Evolutionary conservation across 2,329 filamentous ascomycete genomes (phyloP), one percentile per base, ranked within the genome.

Genomic region (Microcyclosporella mali): DNA sequence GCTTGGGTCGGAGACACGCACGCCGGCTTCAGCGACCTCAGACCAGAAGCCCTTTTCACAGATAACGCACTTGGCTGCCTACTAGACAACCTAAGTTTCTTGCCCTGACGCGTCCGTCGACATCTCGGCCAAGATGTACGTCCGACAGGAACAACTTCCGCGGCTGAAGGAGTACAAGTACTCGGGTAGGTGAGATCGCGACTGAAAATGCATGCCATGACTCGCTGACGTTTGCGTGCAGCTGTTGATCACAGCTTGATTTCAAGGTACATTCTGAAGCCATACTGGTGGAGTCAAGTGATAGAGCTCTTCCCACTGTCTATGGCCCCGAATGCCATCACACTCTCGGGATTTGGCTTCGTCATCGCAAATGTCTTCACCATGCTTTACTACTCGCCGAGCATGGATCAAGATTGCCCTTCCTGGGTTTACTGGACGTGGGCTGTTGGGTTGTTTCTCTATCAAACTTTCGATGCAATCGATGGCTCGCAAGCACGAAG

Each of bases 391-490:
- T 98, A 95, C 70, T 92, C 87, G 57, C 92, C 92, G n/a, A 85
- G 79, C 0, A 76, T 98, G 36, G 89, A 97, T 67, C 83, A 87
- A 66, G 87, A 98, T 65, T 97, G 90, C 63, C 92, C 92, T 8
- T 64, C 79, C 1, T 98, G 92, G 92, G 90, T 98, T 12, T 98
- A 98, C 72, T 85, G 84, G 54, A 85, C 81, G 59, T 98, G 89
- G 86, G 84, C 89, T 3, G 66, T 85, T 25, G 92, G 92, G 2
- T 70, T 98, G 53, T 95, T 97, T 65, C 66, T 97, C 39, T 98
- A 98, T 68, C 92, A 98, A 76, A 97, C 90, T 1, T 95, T 98
- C 68, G 92, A 98, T 68, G 92, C 90, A 2, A 88, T 97, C 18
- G 92, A 98, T 67, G 92, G 92, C 40, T 78, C 84, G 21, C 92